Conservation (phyloP, 2,329 filamentous ascomycete genomes). For the Xylaria polymorpha region DNA sequence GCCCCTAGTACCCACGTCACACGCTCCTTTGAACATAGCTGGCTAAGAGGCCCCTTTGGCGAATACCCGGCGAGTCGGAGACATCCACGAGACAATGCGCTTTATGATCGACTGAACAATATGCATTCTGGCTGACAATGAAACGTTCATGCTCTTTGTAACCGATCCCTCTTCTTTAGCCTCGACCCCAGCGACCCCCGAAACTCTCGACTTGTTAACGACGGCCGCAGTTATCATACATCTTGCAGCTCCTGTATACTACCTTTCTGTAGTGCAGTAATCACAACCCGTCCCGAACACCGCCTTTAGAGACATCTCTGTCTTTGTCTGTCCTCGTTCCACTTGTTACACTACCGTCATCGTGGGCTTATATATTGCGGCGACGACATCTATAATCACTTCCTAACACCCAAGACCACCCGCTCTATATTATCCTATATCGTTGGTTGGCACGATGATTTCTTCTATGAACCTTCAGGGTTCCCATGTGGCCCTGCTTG, state of each 20-base stretch:
- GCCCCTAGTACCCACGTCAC: constrained; percentile 1
- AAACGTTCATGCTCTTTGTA: constrained; percentile 39
- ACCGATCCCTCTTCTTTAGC: constrained; percentile 38
- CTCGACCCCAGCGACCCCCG: constrained; percentile 18
- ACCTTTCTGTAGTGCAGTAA: constrained; percentile 13
- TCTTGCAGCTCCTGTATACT: constrained; percentile 24
- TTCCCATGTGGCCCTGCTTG: constrained; percentile 45
- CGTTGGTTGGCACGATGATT: constrained; percentile 43
- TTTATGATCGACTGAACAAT: constrained; percentile 43
- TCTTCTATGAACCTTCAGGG: constrained; percentile 41
- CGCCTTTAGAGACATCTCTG: constrained; percentile 9
- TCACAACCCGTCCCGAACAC: constrained; percentile 11
- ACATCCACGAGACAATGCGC: constrained; percentile 39
- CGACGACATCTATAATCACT: not conserved
- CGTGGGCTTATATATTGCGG: constrained; percentile 13
- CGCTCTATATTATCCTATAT: constrained; percentile 9
- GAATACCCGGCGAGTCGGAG: constrained; percentile 23
- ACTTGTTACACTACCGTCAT: not conserved
- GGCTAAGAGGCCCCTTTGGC: constrained; percentile 28
- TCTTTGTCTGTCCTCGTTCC: not conserved
- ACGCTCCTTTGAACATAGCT: not conserved
- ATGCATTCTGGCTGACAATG: constrained; percentile 41
- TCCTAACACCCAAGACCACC: constrained; percentile 4
- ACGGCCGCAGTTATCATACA: constrained; percentile 33
- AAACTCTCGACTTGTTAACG: constrained; percentile 19